Percentiles rank a stretch among this genome's conserved stretches.
phyloP scores from a whole-genome alignment of 1,284 basidiomycete species.

The Marasmius oreades region DNA sequence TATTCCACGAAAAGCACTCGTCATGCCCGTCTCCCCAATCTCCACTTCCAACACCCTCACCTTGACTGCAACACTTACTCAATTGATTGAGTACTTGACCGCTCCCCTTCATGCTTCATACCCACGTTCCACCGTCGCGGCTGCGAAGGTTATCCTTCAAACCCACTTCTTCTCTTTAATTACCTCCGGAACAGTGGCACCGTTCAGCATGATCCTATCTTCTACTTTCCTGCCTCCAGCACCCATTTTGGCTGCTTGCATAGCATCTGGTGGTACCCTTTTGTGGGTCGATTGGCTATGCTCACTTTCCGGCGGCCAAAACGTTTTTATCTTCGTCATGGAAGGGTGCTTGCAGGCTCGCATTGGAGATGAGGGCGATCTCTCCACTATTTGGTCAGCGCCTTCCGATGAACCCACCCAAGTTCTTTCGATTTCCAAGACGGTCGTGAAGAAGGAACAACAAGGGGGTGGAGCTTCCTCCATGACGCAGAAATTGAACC shows the following conservation, averaged over 20 bases:
- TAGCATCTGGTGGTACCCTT: not conserved
- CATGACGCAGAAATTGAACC: not conserved
- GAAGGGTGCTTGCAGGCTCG: not conserved
- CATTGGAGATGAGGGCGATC: not conserved
- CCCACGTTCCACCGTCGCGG: not conserved
- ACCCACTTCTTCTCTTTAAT: not conserved
- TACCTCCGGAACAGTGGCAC: not conserved
- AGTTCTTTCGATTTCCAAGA: conserved; percentile 2
- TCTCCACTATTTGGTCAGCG: not conserved
- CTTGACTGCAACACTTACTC: not conserved
- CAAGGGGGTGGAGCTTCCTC: not conserved
- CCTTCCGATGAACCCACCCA: not conserved
- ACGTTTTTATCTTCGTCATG: not conserved
- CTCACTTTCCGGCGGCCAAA: not conserved
- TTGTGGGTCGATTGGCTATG: not conserved
- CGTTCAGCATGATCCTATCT: conserved; percentile 1
- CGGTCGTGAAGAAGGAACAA: not conserved
- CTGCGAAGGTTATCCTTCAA: not conserved
- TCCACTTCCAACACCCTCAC: not conserved
- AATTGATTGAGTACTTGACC: not conserved
- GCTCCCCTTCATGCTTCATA: not conserved
- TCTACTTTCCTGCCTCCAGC: not conserved
- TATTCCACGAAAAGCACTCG: not conserved
- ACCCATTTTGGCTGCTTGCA: not conserved
- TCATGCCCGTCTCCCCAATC: not conserved